Evolutionary conservation across 768 basidiomycete species (phyloP), one percentile per base, ranked within the genome.

Genomic region (Rubroboletus pulcherrimus): DNA sequence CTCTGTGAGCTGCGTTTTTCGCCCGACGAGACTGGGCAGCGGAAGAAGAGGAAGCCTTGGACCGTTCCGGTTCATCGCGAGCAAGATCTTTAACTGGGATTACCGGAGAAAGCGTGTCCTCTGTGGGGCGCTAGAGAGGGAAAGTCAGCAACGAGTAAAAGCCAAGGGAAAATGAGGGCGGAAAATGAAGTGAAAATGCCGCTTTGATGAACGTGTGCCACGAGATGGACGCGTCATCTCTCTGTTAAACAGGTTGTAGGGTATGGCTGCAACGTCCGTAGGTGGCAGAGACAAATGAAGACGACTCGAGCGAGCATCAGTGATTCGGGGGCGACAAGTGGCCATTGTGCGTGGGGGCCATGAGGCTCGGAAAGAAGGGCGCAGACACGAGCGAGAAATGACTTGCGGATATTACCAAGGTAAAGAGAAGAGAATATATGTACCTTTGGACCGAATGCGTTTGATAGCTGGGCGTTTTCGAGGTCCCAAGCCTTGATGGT

Each of bases 1-100:
- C 87, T 60, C 93, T 81, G 74, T 93, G 91, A 54, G 89, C 89
- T 30, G 91, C 92, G 64, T 94, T 94, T 79, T 92, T 93, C 21
- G 93, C 91, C 51, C 93, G 83, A 53, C 93, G 81, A 17, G 89
- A 90, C 67, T 93, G 91, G 21, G 90, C 89, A 17, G 91, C 88
- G 24, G 83, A 81, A 29, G 89, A 84, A n/a, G 87, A 82, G 37
- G 85, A 80, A 24, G 78, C 74, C 26, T 83, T 75, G 33, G 80
- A 73, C 54, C 84, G 84, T 49, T 82, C 71, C 33, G 86, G 83
- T 63, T 88, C 88, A 49, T 79, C 76, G 31, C 79, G 82, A n/a
- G 80, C 76, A 49, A 81, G 73, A 53, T 88, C 85, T 10, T 77
- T 69, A 45, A 75, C 72, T 37, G 71, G 74, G 33, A 75, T 54